Conservation (phyloP, 164 flowering plant genomes). For the Stephania cephalantha region DNA sequence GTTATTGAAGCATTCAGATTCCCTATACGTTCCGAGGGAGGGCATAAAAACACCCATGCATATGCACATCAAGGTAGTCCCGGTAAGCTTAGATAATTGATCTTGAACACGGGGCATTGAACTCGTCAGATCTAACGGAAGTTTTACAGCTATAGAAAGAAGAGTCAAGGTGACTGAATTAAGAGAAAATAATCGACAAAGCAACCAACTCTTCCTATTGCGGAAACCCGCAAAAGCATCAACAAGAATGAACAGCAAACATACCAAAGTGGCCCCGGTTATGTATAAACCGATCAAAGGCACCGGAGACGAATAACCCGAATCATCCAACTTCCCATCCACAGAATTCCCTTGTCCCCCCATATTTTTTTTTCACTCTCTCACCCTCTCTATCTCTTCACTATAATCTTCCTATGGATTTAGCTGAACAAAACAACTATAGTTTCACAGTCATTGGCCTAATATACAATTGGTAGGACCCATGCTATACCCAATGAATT, state of each 20-base stretch:
- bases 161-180: conserved; percentile 9
- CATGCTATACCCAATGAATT: too few species aligned
- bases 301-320: conserved; percentile 1
- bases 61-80: conserved; percentile 8
- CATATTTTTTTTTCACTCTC: too few species aligned
- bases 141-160: conserved; percentile 8
- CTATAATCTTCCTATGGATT: too few species aligned
- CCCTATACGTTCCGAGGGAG: not conserved
- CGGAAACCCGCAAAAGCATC: not conserved
- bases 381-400: too few species aligned
- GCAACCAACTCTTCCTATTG: conserved; percentile 9
- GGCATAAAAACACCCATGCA: conserved; percentile 8
- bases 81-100: conserved; percentile 12
- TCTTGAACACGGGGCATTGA: conserved; percentile 8
- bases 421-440: too few species aligned
- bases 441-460: too few species aligned
- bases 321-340: not conserved
- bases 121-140: conserved; percentile 15
- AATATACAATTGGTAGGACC: too few species aligned
- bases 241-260: not conserved
- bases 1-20: conserved; percentile 3
- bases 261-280: conserved; percentile 3
- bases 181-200: conserved; percentile 4
- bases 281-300: conserved; percentile 3
- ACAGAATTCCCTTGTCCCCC: too few species aligned